Percentiles rank a stretch among this genome's conserved stretches.
phyloP scores from a whole-genome alignment of 2,329 filamentous ascomycete species.

The Arthrinium puccinioides region DNA sequence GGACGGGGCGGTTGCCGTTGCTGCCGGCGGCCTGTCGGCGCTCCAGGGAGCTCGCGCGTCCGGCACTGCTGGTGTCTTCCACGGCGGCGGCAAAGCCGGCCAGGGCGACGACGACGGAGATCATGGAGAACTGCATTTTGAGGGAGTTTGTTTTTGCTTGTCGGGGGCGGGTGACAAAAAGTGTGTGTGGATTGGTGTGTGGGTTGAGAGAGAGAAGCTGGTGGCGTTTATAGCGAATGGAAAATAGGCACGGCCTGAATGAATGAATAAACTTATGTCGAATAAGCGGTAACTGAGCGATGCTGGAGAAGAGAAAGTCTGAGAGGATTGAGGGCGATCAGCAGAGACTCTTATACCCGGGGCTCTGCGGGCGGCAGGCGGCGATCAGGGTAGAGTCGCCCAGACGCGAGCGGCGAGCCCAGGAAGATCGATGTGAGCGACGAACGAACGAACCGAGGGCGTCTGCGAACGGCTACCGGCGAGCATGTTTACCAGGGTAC shows the following conservation, averaged over 20 bases:
- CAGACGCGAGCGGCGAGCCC: no score
- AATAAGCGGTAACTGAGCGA: no score
- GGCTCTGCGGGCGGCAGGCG: no score
- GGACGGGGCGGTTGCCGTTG: conserved; percentile 26
- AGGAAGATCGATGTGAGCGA: no score
- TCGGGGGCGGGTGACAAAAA: not conserved
- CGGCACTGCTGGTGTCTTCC: conserved; percentile 15
- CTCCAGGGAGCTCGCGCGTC: conserved; percentile 11
- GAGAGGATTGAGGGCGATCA: no score
- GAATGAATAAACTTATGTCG: conserved; percentile 1
- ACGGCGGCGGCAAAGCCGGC: conserved; percentile 14
- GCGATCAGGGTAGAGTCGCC: no score
- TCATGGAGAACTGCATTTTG: conserved; percentile 22
- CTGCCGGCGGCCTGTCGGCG: conserved; percentile 21
- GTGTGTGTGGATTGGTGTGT: not conserved
- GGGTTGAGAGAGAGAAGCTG: not conserved
- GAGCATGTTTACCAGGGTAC: no score
- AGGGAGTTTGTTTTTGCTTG: not conserved
- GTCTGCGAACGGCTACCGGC: no score
- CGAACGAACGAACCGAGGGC: no score
- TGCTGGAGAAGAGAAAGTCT: no score
- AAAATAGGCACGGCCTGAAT: conserved; percentile 1
- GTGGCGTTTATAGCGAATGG: not conserved
- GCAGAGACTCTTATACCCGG: no score
- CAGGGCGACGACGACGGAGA: conserved; percentile 16